A percentile compares a stretch with the other conserved stretches of the same genome.
These are phyloP conservation scores for Chalaropsis ovoidea DNA, from an alignment of 2,329 filamentous ascomycete genomes.

Conservation along the genomic window DNA sequence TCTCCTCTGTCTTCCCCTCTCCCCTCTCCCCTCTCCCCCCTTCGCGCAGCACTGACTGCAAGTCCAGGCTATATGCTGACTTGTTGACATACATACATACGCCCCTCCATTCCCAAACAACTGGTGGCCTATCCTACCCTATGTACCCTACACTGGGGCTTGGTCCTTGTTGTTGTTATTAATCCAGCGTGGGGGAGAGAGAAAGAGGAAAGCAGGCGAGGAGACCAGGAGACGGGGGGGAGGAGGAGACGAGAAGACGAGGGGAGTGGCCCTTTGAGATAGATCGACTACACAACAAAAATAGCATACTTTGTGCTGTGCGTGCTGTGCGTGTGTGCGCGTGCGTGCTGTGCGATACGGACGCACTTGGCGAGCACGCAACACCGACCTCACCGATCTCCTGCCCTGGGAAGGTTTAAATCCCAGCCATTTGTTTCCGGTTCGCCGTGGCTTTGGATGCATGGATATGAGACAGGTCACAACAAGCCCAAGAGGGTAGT, in stretches of 20 bases:
- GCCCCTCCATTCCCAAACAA: neutral
- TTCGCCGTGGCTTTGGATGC: neutral
- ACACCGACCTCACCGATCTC: neutral
- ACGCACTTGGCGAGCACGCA: neutral
- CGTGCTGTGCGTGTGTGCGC: too few species aligned
- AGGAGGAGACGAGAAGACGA: neutral
- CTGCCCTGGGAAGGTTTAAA: neutral
- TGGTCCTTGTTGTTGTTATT: conserved; percentile 4
- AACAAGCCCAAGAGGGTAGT: neutral
- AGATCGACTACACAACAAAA: neutral
- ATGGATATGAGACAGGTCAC: neutral
- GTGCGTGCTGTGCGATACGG: neutral
- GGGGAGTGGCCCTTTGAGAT: conserved; percentile 2
- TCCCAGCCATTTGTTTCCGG: conserved; percentile 5
- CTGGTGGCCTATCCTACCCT: neutral
- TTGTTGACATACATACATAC: neutral
- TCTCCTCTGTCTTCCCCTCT: neutral
- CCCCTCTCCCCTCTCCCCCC: neutral
- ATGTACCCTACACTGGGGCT: neutral
- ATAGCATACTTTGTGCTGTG: conserved; percentile 5
- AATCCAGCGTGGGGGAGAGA: neutral
- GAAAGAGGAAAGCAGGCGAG: neutral
- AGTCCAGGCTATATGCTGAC: neutral
- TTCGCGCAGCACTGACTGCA: neutral
- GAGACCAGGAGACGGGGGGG: neutral